Conservation (phyloP, 2,329 filamentous ascomycete genomes). For the Chaetomiaceae sp. region DNA sequence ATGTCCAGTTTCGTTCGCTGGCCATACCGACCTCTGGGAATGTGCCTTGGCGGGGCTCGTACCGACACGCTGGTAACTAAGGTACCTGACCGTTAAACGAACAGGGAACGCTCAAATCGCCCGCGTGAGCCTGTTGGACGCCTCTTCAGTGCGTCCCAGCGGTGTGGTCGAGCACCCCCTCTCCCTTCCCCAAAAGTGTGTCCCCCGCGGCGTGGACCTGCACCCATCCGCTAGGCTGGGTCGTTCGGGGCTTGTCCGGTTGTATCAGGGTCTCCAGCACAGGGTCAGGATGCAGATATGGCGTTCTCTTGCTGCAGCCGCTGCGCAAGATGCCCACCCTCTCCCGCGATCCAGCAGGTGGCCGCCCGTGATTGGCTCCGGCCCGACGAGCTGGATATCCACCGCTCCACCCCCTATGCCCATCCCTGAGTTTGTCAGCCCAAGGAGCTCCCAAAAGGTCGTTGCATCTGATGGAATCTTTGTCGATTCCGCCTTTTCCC, state of each 20-base stretch:
- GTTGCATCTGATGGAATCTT: conserved; percentile 4
- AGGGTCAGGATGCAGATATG: conserved; percentile 21
- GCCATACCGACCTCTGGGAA: no score
- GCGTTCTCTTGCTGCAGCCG: conserved; percentile 21
- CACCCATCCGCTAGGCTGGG: conserved; percentile 17
- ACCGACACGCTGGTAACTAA: conserved; percentile 15
- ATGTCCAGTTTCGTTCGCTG: not conserved
- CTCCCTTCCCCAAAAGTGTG: not conserved
- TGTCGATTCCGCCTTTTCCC: conserved; percentile 9
- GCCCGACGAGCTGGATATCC: conserved; percentile 15
- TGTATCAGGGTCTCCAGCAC: conserved; percentile 13
- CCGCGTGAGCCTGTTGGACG: conserved; percentile 4
- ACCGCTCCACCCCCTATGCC: conserved; percentile 16
- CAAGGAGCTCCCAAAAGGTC: conserved; percentile 6
- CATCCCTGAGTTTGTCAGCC: not conserved
- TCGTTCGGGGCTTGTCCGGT: conserved; percentile 14
- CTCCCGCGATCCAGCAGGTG: conserved; percentile 15
- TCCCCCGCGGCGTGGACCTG: conserved; percentile 4
- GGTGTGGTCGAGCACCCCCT: conserved; percentile 11
- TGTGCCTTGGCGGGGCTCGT: conserved; percentile 1
- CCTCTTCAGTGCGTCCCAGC: conserved; percentile 6
- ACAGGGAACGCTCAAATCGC: no score
- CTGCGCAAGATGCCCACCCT: conserved; percentile 15
- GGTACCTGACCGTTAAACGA: no score
- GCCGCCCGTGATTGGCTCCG: conserved; percentile 20